Evolutionary conservation across 345 rosid species (phyloP), one percentile per base, ranked within the genome.

Genomic region (Moricandia moricandioides): DNA sequence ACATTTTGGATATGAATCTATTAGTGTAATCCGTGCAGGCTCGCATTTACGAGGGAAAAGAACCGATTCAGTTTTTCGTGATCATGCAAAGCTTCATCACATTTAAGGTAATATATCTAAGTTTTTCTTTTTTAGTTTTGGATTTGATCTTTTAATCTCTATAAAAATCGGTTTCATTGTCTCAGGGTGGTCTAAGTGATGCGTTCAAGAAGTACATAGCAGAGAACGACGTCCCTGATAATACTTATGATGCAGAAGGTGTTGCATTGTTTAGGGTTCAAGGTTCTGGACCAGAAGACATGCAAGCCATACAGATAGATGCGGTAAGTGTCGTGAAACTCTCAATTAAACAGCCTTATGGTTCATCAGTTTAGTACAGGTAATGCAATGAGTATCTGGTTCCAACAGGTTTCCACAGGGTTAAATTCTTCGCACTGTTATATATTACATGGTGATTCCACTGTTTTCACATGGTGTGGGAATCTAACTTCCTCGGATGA

Each of bases 271-370:
- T 96, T 80, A 86, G 91, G 58, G 78, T 92, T 73, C 97, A 96
- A 82, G 99, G 99, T 62, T 84, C 96, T 81, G 99, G 98, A 84
- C 99, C 99, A 34, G 97, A 96, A 71, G 86, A 89, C 78, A 92
- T 96, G 99, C 99, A 96, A 88, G 91, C 98, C 54, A 84, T 96
- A 80, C 99, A 96, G 89, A 94, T 92, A 73, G 95, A 96, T 62
- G 80, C 96, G 5, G 99, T 96, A 91, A 47, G 89, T 69, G 7
- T 69, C 9, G 6, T 33, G 12, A 47, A 57, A 35, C 34, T 17
- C 43, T 58, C 30, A 26, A 40, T 9, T 29, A 62, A 71, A 24
- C 34, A 16, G 51, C 21, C 61, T 26, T 67, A 30, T 52, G 43
- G 40, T 67, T 65, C 55, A 39, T 37, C 39, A 51, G 56, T 35